Evolutionary conservation across 345 rosid genomes (phyloP), one percentile per base, ranked within the genome.

Genomic region (Gynandropsis gynandra): DNA sequence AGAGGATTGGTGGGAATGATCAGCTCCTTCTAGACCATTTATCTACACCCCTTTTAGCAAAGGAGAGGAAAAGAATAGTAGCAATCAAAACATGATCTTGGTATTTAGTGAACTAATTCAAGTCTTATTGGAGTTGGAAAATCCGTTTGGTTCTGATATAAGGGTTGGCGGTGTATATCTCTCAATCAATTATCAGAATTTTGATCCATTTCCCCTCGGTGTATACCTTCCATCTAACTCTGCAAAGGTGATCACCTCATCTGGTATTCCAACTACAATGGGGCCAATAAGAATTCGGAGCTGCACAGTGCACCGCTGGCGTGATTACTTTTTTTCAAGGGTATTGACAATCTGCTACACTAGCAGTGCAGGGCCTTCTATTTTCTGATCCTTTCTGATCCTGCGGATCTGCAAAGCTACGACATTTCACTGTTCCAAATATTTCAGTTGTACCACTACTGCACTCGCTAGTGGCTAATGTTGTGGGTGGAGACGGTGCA

Each of bases 311-410:
- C 95, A 80, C 54, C 81, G 85, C 56, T 76, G 95, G 87, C 61
- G 87, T 81, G 43, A 73, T 82, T 55, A 81, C 95, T 14, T n/a
- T n/a, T n/a, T n/a, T n/a, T n/a, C n/a, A n/a, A n/a, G n/a, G n/a
- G n/a, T n/a, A n/a, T n/a, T n/a, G n/a, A n/a, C n/a, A n/a, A n/a
- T n/a, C n/a, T n/a, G n/a, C n/a, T n/a, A n/a, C n/a, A n/a, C n/a
- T n/a, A n/a, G n/a, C n/a, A n/a, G n/a, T n/a, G n/a, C n/a, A n/a
- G n/a, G n/a, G n/a, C n/a, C n/a, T n/a, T n/a, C n/a, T n/a, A n/a
- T n/a, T 93, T 58, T 88, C 99, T 38, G 99, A 93, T 52, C 99
- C 99, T 56, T 93, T 93, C 68, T 72, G 94, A 58, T 80, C 90
- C 35, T 88, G 97, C 64, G 97, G 99, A 2, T 93, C 97, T 59